Evolutionary conservation across 1,139 yeast genomes (phyloP).

Genomic region (Candida neerlandica): DNA sequence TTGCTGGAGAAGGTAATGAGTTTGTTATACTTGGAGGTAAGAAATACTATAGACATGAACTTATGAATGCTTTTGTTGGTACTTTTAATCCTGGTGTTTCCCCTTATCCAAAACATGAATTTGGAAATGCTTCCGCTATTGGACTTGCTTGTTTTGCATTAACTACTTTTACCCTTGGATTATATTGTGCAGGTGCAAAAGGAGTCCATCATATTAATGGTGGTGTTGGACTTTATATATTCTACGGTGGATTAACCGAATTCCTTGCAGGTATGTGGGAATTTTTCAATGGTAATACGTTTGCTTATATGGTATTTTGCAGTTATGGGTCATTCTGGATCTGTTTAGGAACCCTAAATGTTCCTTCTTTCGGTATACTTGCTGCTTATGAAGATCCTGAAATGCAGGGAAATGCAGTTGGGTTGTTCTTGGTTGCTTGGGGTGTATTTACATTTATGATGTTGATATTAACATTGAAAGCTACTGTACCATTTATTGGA

Average conservation of each 20-base stretch:
- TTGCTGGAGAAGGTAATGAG: constrained; percentile 25
- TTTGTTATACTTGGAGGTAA: constrained; percentile 31
- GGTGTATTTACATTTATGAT: constrained; percentile 45
- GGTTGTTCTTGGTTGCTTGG: constrained; percentile 49
- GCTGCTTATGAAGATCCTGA: constrained; percentile 50
- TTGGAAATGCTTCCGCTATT: constrained; percentile 64
- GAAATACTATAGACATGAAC: constrained; percentile 36
- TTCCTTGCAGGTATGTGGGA: constrained; percentile 57
- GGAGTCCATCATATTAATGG: constrained; percentile 38
- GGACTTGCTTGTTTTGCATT: constrained; percentile 58
- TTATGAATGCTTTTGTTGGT: constrained; percentile 41
- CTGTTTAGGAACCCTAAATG: constrained; percentile 37
- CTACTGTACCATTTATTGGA: constrained; percentile 43
- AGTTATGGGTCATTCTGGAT: constrained; percentile 51
- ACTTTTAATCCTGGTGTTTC: constrained; percentile 41
- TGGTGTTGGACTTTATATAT: constrained; percentile 46
- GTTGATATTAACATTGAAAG: constrained; percentile 42
- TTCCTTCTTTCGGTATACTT: constrained; percentile 52
- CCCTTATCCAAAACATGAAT: constrained; percentile 34
- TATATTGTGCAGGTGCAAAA: constrained; percentile 46
- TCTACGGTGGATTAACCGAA: constrained; percentile 53
- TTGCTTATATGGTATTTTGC: constrained; percentile 45
- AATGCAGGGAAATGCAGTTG: constrained; percentile 36
- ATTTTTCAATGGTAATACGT: constrained; percentile 39
- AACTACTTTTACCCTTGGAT: constrained; percentile 50